Conservation (phyloP, 495 filamentous ascomycete species). For the Talaromyces wortmannii region DNA sequence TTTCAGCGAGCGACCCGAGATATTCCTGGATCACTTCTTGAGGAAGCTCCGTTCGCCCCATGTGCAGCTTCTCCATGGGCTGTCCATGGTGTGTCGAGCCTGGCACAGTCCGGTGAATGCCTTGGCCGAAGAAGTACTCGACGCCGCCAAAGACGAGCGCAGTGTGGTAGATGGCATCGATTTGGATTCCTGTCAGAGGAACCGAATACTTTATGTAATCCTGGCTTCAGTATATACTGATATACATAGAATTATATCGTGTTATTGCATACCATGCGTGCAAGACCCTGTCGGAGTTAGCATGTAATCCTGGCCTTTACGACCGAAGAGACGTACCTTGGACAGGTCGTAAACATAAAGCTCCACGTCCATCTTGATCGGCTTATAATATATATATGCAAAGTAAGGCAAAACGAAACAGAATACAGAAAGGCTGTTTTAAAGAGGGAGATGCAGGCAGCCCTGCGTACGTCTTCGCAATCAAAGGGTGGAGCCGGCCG, state of each 20-base stretch:
- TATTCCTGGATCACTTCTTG: slow-evolving; percentile 85
- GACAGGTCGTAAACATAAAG: slow-evolving; percentile 95
- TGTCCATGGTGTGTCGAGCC: slow-evolving; percentile 79
- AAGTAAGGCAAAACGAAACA: not conserved
- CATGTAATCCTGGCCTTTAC: slow-evolving; percentile 5
- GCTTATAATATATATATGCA: not conserved
- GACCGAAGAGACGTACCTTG: slow-evolving; percentile 35
- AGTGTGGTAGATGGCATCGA: slow-evolving; percentile 90
- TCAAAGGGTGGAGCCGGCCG: not conserved
- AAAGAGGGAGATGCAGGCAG: not conserved
- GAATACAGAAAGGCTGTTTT: not conserved
- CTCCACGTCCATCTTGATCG: slow-evolving; percentile 68
- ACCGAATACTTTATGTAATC: slow-evolving; percentile 35
- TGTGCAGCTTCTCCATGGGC: slow-evolving; percentile 67
- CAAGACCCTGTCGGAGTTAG: slow-evolving; percentile 29
- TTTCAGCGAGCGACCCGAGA: slow-evolving; percentile 69
- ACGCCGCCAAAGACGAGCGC: slow-evolving; percentile 74
- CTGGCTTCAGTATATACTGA: not conserved
- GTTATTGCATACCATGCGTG: slow-evolving; percentile 33
- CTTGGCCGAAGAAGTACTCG: slow-evolving; percentile 68
- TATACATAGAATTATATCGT: slow-evolving; percentile 3
- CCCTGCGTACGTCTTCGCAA: not conserved
- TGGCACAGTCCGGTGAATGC: slow-evolving; percentile 72
- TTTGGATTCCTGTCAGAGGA: slow-evolving; percentile 56
- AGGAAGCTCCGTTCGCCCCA: slow-evolving; percentile 74